These are phyloP conservation scores for Sugiyamaella japonica DNA, from an alignment of 1,139 yeast species.

Conservation along the genomic window DNA sequence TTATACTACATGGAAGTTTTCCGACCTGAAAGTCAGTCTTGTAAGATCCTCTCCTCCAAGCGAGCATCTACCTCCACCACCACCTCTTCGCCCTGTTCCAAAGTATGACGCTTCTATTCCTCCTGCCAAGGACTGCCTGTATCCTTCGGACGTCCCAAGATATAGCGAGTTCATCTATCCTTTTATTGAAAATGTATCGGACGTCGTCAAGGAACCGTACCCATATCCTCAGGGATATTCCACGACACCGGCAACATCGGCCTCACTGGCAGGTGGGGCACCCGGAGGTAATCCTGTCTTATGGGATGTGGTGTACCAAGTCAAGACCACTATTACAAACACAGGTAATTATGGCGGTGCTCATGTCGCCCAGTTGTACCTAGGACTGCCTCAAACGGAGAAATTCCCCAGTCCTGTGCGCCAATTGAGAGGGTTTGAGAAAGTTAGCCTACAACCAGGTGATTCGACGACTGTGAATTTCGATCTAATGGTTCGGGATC, in stretches of 20 bases:
- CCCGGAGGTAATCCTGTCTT: slow-evolving; percentile 52
- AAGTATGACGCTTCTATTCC: slow-evolving; percentile 41
- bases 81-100: slow-evolving; percentile 40
- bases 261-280: slow-evolving; percentile 58
- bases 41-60: slow-evolving; percentile 39
- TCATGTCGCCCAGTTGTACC: slow-evolving; percentile 57
- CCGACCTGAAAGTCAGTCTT: slow-evolving; percentile 42
- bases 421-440: slow-evolving; percentile 60
- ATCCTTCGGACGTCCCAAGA: slow-evolving; percentile 42
- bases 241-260: slow-evolving; percentile 41
- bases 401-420: slow-evolving; percentile 48
- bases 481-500: slow-evolving; percentile 54
- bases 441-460: slow-evolving; percentile 51
- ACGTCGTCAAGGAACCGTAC: slow-evolving; percentile 40
- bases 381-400: slow-evolving; percentile 52
- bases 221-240: slow-evolving; percentile 56
- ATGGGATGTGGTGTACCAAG: slow-evolving; percentile 50
- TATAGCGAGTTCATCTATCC: slow-evolving; percentile 35
- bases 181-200: slow-evolving; percentile 29
- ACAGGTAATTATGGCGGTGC: slow-evolving; percentile 54
- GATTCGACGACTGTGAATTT: slow-evolving; percentile 46
- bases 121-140: slow-evolving; percentile 53
- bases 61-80: slow-evolving; percentile 52
- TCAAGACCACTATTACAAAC: slow-evolving; percentile 51
- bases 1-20: slow-evolving; percentile 51